phyloP scores from a whole-genome alignment of 2,329 filamentous ascomycete genomes.

The Botrytis aclada region DNA sequence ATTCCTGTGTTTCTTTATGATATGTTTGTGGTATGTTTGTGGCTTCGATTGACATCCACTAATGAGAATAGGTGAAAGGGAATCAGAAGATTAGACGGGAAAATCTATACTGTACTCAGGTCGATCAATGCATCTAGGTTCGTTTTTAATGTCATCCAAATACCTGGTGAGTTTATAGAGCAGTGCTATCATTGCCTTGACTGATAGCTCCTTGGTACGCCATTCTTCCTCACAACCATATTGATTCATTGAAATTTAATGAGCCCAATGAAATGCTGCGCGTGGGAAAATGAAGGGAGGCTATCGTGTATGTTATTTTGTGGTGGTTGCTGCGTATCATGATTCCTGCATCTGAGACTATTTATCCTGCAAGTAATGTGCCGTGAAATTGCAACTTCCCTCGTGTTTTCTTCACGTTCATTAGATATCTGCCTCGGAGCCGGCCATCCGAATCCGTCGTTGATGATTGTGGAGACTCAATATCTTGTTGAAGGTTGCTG shows the following conservation, averaged over 20 bases:
- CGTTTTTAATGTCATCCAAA: not conserved
- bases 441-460: not conserved
- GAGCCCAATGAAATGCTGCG: not conserved
- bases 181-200: not conserved
- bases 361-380: constrained; percentile 14
- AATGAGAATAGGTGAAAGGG: not conserved
- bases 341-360: constrained; percentile 13
- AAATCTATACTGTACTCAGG: not conserved
- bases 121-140: not conserved
- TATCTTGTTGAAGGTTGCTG: constrained; percentile 7
- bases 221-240: not conserved
- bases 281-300: not conserved
- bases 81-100: not conserved
- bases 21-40: constrained; percentile 9
- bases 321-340: constrained; percentile 10
- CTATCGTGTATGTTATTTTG: not conserved
- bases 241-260: not conserved
- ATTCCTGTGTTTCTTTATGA: constrained; percentile 7
- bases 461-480: constrained; percentile 6
- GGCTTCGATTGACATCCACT: constrained; percentile 12
- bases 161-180: not conserved
- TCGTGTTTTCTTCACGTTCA: not conserved
- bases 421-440: not conserved
- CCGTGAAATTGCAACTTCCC: constrained; percentile 9
- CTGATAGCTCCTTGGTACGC: not conserved